Percentiles rank a stretch among this genome's conserved stretches.
Evolutionary conservation across 177 flowering plant genomes (phyloP).

Genomic region (Vitis hybrid): DNA sequence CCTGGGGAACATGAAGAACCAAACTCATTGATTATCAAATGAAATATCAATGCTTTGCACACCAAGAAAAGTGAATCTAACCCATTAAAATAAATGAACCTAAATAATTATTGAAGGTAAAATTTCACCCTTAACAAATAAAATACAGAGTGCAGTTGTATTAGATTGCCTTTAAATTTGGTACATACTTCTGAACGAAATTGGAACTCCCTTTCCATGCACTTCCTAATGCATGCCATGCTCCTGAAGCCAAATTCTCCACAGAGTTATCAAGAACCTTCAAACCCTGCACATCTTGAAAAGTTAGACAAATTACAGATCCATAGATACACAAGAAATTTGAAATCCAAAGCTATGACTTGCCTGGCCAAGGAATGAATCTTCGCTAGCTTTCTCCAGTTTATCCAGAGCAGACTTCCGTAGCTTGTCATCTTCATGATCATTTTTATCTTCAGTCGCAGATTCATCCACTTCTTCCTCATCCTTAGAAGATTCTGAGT

Average conservation of each 20-base stretch:
- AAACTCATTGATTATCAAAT: too few relatives aligned
- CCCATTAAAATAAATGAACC: too few relatives aligned
- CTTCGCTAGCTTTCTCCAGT: constrained; percentile 90
- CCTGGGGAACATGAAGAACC: constrained; percentile 36
- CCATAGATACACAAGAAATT: background rate
- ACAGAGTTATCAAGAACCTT: constrained; percentile 85
- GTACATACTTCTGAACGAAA: constrained; percentile 78
- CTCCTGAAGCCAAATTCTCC: constrained; percentile 90
- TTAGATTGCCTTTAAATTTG: background rate
- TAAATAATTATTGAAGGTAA: too few relatives aligned
- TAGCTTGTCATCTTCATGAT: constrained; percentile 50
- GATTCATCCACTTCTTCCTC: constrained; percentile 43
- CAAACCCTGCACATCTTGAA: constrained; percentile 60
- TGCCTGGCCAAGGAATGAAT: constrained; percentile 86
- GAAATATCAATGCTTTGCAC: too few relatives aligned
- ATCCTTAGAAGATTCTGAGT: constrained; percentile 54
- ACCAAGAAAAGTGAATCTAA: too few relatives aligned
- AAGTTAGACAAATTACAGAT: background rate
- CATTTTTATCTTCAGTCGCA: constrained; percentile 38
- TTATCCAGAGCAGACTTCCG: constrained; percentile 74
- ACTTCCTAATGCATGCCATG: constrained; percentile 93
- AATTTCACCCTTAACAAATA: background rate
- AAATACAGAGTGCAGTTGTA: background rate
- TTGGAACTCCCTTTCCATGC: constrained; percentile 81
- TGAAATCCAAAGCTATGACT: constrained; percentile 16